Conservation (phyloP, 1,284 basidiomycete species). For the Naganishia sp. region DNA sequence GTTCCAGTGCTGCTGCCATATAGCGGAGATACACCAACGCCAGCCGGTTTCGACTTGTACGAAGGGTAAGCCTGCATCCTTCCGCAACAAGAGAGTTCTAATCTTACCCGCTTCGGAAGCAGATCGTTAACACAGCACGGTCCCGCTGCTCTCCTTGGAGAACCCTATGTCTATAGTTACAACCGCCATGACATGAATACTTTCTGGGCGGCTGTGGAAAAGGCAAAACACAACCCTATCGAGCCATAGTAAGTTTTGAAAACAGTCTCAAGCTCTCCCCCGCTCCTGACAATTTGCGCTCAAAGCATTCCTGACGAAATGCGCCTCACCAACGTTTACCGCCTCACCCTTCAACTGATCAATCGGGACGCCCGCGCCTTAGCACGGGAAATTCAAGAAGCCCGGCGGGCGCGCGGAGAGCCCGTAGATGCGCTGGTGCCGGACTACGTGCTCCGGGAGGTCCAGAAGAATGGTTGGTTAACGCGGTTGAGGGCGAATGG, state of each 20-base stretch:
- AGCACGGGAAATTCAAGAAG: background rate
- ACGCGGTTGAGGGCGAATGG: conserved; percentile 6
- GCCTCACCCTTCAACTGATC: background rate
- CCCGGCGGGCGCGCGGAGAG: background rate
- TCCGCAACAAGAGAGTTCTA: background rate
- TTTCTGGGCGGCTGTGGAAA: background rate
- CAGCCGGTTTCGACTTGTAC: conserved; percentile 4
- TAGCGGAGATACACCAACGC: conserved; percentile 5
- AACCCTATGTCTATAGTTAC: conserved; percentile 21
- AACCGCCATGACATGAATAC: background rate
- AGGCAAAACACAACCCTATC: conserved; percentile 13
- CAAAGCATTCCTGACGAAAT: conserved; percentile 14
- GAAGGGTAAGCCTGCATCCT: background rate
- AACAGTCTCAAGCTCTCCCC: background rate
- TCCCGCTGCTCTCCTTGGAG: background rate
- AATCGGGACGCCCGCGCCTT: conserved; percentile 12
- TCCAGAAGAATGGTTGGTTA: conserved; percentile 1
- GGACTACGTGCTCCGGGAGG: conserved; percentile 2
- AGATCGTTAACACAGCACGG: conserved; percentile 12
- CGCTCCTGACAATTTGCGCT: background rate
- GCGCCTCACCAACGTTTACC: conserved; percentile 2
- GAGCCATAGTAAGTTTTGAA: conserved; percentile 8
- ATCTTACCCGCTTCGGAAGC: too few relatives aligned
- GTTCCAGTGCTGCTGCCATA: conserved; percentile 15
- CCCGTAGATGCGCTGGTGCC: background rate